phyloP scores from a whole-genome alignment of 495 filamentous ascomycete species.

The Penicillium odoratum region DNA sequence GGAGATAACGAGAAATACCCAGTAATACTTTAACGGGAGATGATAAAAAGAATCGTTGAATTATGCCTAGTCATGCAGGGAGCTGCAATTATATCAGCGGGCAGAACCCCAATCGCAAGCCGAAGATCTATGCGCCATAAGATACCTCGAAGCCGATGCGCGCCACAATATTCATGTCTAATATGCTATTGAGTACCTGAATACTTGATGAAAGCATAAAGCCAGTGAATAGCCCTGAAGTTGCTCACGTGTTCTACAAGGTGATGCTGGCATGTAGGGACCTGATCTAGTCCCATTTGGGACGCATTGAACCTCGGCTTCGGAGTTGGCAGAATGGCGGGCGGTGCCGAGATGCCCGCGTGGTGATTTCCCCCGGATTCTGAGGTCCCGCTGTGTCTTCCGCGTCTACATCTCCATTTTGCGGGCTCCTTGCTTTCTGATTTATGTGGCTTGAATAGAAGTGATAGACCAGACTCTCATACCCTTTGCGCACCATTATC shows the following conservation, averaged over 20 bases:
- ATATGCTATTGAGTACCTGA: neutral
- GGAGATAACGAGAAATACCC: too few relatives aligned
- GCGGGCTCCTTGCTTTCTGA: slow-evolving; percentile 11
- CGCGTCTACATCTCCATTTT: slow-evolving; percentile 9
- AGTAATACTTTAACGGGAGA: too few relatives aligned
- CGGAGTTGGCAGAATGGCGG: slow-evolving; percentile 8
- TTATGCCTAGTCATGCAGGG: too few relatives aligned
- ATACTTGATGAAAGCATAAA: neutral
- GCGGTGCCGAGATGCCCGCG: slow-evolving; percentile 18
- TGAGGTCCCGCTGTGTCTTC: slow-evolving; percentile 20
- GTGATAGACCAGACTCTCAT: slow-evolving; percentile 9
- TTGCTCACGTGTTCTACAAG: neutral
- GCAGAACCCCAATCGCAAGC: neutral
- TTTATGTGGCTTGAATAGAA: slow-evolving; percentile 4
- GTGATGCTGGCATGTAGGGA: neutral
- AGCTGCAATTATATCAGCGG: neutral
- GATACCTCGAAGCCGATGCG: neutral
- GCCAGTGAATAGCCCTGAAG: neutral
- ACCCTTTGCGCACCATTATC: neutral
- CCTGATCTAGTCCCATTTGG: slow-evolving; percentile 5
- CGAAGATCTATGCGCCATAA: neutral
- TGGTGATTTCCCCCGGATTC: slow-evolving; percentile 28
- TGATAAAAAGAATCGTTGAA: too few relatives aligned
- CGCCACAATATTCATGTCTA: neutral
- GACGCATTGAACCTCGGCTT: slow-evolving; percentile 8